Evolutionary conservation across 805 yeast genomes (phyloP).

Genomic region (Helenozyma baotianmanensis): DNA sequence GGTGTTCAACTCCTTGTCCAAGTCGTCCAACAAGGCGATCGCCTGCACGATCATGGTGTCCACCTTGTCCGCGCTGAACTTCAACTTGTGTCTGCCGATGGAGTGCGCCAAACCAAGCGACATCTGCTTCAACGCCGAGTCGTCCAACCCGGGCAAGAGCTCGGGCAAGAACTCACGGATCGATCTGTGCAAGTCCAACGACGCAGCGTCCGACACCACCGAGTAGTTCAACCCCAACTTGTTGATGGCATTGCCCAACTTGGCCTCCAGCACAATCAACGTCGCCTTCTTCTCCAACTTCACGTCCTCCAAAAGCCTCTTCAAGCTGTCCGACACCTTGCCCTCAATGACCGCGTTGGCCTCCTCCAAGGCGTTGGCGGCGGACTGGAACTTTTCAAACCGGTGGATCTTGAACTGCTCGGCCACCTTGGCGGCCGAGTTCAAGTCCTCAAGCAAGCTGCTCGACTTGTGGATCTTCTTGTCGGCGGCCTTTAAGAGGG

Average conservation of each 20-base stretch:
- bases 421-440: conserved; percentile 79
- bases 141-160: conserved; percentile 87
- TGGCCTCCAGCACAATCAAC: conserved; percentile 89
- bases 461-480: conserved; percentile 91
- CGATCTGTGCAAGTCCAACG: conserved; percentile 92
- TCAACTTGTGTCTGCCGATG: conserved; percentile 95
- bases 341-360: conserved; percentile 91
- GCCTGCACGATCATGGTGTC: conserved; percentile 99
- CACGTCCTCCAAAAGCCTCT: conserved; percentile 68
- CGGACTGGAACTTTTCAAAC: conserved; percentile 89
- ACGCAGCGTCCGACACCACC: conserved; percentile 91
- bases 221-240: conserved; percentile 84
- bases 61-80: conserved; percentile 96
- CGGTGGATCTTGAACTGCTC: conserved; percentile 92
- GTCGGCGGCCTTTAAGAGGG: conserved; percentile 94
- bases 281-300: conserved; percentile 80
- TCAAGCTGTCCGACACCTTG: conserved; percentile 80
- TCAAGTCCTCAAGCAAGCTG: conserved; percentile 67
- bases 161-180: conserved; percentile 92
- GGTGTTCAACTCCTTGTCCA: conserved; percentile 96
- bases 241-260: conserved; percentile 93
- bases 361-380: conserved; percentile 95
- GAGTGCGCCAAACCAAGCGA: conserved; percentile 98
- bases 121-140: conserved; percentile 84
- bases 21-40: conserved; percentile 91